Evolutionary conservation across 371 early-diverging fungal genomes (phyloP), one percentile per base, ranked within the genome.

Genomic region (Syncephalastrum contaminatum): DNA sequence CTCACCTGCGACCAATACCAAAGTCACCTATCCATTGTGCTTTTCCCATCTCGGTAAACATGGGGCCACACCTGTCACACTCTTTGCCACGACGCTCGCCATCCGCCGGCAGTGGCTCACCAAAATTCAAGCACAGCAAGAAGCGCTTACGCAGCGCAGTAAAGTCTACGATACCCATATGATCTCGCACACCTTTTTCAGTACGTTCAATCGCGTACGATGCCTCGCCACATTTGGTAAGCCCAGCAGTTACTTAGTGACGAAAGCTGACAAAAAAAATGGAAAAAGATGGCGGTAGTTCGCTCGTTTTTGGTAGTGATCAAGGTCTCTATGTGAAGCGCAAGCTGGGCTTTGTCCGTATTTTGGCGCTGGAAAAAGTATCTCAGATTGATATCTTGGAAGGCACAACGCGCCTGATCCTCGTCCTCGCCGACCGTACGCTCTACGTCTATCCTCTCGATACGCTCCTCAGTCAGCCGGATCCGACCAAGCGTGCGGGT

Each of bases 351-450:
- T 30, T 80, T 25, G 58, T 78, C 43, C 79, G 82, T 43, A 80
- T 88, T 25, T 59, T 95, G 46, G 80, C 85, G 15, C 71, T 92
- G 53, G 94, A 94, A 45, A 86, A 86, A 58, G 88, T 95, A 14
- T 77, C 82, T n/a, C 94, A 95, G 66, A 82, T 96, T 43, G 94
- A 93, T 59, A 84, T 93, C 4, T 62, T 94, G 36, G 88, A 88
- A 59, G 18, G 24, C 36, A 80, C 84, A 19, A 81, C 82, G 54
- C 49, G 57, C 2, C 73, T 89, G 41, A 69, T 96, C 43, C 74
- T 94, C 20, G 81, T 94, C 4, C 75, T 95, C 14, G 84, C 93
- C 51, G 96, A 94, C 61, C 90, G 89, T 64, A 87, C 76, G 8
- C 69, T 96, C 39, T 83, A 83, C 43, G 81, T 88, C 4, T 94